Evolutionary conservation across 2,329 filamentous ascomycete species (phyloP).

Genomic region (Bipolaris gigantea): DNA sequence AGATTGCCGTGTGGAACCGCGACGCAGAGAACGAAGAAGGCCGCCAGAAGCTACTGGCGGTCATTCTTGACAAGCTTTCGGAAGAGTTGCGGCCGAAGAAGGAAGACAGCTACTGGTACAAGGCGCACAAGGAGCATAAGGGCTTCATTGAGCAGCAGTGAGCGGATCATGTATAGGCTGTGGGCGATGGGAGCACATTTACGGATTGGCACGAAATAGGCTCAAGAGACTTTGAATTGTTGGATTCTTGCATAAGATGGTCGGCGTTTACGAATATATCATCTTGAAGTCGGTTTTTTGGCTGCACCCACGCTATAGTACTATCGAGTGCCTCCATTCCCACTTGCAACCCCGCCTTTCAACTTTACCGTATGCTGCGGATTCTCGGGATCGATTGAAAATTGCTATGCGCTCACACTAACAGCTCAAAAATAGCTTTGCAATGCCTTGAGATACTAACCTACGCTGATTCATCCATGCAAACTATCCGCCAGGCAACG

Average conservation of each 20-base stretch:
- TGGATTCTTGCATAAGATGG: conserved; percentile 1
- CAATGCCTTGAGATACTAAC: no score
- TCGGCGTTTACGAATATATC: conserved; percentile 7
- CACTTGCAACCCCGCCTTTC: no score
- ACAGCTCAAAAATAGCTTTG: no score
- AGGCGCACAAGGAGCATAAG: conserved; percentile 85
- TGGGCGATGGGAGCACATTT: background rate
- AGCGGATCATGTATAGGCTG: background rate
- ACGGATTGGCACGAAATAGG: background rate
- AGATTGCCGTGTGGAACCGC: conserved; percentile 93
- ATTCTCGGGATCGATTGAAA: no score
- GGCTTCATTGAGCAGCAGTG: conserved; percentile 59
- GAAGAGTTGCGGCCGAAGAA: conserved; percentile 71
- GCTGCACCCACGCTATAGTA: no score
- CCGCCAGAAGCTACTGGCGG: conserved; percentile 71
- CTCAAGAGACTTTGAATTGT: background rate
- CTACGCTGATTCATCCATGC: no score
- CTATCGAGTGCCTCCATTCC: no score
- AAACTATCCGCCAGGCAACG: background rate
- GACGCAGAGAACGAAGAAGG: conserved; percentile 79
- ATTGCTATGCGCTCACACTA: no score
- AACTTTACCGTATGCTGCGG: no score
- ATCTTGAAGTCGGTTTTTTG: background rate
- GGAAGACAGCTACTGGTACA: conserved; percentile 71
- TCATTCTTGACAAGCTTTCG: conserved; percentile 73